phyloP scores from a whole-genome alignment of 305 asterid genomes.

The Vinca major region DNA sequence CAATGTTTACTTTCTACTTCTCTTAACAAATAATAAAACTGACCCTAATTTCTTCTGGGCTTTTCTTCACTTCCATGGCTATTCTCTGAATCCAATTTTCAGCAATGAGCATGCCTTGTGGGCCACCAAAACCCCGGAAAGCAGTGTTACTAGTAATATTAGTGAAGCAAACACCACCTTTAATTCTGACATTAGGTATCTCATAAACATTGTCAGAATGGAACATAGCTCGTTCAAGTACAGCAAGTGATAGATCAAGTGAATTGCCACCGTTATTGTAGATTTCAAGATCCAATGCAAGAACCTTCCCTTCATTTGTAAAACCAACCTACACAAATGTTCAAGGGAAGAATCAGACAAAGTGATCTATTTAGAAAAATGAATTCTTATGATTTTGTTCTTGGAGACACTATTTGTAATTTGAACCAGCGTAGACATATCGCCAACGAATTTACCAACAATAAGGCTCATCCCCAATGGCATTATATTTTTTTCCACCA shows the following conservation, averaged over 20 bases:
- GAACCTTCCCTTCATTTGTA: conserved; percentile 68
- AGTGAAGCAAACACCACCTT: conserved; percentile 81
- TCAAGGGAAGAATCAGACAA: conserved; percentile 1
- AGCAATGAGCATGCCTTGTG: conserved; percentile 91
- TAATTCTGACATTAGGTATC: conserved; percentile 70
- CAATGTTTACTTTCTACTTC: neutral
- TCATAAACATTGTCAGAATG: conserved; percentile 85
- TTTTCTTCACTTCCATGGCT: conserved; percentile 73
- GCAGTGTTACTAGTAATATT: conserved; percentile 92
- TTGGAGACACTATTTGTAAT: neutral
- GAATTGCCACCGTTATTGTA: conserved; percentile 85
- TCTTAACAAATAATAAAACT: conserved; percentile 8
- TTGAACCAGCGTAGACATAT: too few species aligned
- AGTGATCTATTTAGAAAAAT: neutral
- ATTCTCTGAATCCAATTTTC: conserved; percentile 95
- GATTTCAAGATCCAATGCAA: conserved; percentile 81
- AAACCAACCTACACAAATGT: conserved; percentile 63
- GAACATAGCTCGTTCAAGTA: conserved; percentile 96
- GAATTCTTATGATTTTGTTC: neutral
- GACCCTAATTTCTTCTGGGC: conserved; percentile 87
- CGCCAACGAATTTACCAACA: too few species aligned
- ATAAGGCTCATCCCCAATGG: neutral
- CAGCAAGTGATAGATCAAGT: conserved; percentile 76
- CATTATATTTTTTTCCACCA: neutral
- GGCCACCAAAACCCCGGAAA: conserved; percentile 96